Conservation (phyloP, 2,329 filamentous ascomycete species). For the Neoascochyta sp. region DNA sequence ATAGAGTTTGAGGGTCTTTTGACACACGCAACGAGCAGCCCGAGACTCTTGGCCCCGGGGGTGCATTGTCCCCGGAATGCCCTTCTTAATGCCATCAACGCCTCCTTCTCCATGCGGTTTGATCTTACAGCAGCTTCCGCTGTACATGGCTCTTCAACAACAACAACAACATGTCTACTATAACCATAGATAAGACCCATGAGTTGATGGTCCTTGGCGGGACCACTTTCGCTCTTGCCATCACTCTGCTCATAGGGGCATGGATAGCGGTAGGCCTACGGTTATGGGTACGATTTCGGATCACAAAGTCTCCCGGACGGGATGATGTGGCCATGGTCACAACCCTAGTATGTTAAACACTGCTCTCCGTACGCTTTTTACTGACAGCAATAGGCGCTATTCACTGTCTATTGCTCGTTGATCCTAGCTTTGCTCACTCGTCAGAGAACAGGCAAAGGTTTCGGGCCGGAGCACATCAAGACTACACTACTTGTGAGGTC, state of each 20-base stretch:
- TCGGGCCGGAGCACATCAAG: too few relatives aligned
- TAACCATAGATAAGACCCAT: conserved; percentile 7
- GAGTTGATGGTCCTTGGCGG: conserved; percentile 20
- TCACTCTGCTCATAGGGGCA: conserved; percentile 25
- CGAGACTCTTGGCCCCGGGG: conserved; percentile 11
- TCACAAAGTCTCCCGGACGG: conserved; percentile 34
- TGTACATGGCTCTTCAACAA: conserved; percentile 6
- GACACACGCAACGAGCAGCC: conserved; percentile 7
- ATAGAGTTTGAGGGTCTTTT: conserved; percentile 15
- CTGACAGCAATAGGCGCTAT: conserved; percentile 4
- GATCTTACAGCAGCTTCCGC: conserved; percentile 6
- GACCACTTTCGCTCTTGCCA: conserved; percentile 16
- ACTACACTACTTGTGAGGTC: too few relatives aligned
- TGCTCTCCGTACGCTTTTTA: neutral
- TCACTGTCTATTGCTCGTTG: conserved; percentile 9
- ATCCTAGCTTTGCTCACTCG: too few relatives aligned
- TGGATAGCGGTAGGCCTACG: conserved; percentile 30
- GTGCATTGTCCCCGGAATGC: conserved; percentile 2
- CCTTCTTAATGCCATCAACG: conserved; percentile 13
- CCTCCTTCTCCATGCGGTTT: conserved; percentile 5
- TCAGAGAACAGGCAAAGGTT: too few relatives aligned
- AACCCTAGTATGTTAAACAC: conserved; percentile 17
- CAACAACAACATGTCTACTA: conserved; percentile 3
- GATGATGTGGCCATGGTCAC: conserved; percentile 33
- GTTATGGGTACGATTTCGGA: conserved; percentile 31